Conservation (phyloP, 352 stramenopile species). For the Lagenidium sp. region DNA sequence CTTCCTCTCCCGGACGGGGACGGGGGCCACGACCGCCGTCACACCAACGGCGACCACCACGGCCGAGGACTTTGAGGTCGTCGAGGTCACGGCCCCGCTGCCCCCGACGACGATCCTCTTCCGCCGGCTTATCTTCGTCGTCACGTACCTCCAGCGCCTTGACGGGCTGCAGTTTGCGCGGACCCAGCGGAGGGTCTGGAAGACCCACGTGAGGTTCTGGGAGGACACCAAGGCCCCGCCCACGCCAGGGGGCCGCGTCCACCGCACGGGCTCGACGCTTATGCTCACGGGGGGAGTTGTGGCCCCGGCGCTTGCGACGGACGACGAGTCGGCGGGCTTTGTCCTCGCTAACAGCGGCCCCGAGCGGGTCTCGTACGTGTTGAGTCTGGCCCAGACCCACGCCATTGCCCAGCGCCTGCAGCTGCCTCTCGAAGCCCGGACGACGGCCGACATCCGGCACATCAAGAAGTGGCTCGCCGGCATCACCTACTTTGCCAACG, state of each 20-base stretch:
- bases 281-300: too few species aligned
- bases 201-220: conserved; percentile 28
- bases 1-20: conserved; percentile 11
- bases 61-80: conserved; percentile 41
- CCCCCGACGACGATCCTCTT: conserved; percentile 46
- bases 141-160: conserved; percentile 49
- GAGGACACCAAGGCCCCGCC: conserved; percentile 22
- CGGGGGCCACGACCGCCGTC: background rate
- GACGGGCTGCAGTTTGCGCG: conserved; percentile 34
- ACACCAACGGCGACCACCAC: background rate
- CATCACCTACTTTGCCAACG: conserved; percentile 61
- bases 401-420: conserved; percentile 27
- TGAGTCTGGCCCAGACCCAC: conserved; percentile 23
- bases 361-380: conserved; percentile 22
- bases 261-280: background rate
- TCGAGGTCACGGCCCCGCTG: conserved; percentile 48
- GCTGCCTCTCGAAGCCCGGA: conserved; percentile 21
- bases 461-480: conserved; percentile 58
- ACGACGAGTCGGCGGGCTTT: background rate
- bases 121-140: conserved; percentile 38
- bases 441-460: conserved; percentile 31
- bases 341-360: conserved; percentile 28
- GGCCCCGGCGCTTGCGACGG: background rate
- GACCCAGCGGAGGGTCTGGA: conserved; percentile 40
- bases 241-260: background rate